These are phyloP conservation scores for Lodderomyces metapsilosis DNA, from an alignment of 1,139 yeast genomes.

Conservation along the genomic window DNA sequence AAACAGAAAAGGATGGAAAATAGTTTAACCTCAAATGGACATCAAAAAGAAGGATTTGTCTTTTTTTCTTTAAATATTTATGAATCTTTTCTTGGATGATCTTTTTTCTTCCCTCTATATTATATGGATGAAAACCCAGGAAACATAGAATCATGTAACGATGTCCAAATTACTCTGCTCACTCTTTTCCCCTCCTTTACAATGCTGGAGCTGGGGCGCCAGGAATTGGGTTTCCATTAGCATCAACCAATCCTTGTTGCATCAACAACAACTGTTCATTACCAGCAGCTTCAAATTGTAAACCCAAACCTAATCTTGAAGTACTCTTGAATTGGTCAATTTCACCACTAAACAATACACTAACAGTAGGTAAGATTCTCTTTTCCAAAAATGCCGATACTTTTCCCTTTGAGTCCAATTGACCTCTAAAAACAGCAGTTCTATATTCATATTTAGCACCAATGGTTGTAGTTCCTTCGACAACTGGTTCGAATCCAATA, in stretches of 20 bases:
- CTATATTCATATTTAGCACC: constrained; percentile 99
- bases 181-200: constrained; percentile 1
- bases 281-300: constrained; percentile 94
- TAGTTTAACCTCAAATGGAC: background rate
- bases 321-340: constrained; percentile 86
- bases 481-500: constrained; percentile 73
- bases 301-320: constrained; percentile 87
- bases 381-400: constrained; percentile 90
- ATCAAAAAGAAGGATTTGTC: background rate
- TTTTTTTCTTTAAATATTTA: background rate
- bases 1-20: background rate
- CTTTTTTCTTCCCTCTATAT: background rate
- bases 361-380: constrained; percentile 88
- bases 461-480: constrained; percentile 88
- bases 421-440: constrained; percentile 94
- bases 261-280: constrained; percentile 75
- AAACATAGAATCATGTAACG: background rate
- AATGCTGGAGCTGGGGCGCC: constrained; percentile 49
- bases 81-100: background rate
- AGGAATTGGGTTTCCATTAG: constrained; percentile 80
- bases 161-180: background rate
- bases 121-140: background rate
- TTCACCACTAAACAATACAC: constrained; percentile 85
- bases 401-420: constrained; percentile 87
- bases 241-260: constrained; percentile 80